Evolutionary conservation across 2,329 filamentous ascomycete genomes (phyloP).

Genomic region (Curvularia lunata): DNA sequence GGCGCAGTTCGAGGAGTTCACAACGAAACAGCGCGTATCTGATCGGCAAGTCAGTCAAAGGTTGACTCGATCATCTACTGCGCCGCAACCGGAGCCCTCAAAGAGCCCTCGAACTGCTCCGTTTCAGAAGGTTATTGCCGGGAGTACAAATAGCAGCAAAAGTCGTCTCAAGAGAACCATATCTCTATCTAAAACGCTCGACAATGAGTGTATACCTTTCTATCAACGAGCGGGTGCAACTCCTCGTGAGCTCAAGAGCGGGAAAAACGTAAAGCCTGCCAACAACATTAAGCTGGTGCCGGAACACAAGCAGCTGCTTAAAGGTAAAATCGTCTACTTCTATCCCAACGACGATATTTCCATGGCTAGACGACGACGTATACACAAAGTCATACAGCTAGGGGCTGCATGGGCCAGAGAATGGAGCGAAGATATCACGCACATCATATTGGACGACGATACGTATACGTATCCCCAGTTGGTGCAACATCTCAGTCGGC

Average conservation of each 20-base stretch:
- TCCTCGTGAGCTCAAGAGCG: slow-evolving; percentile 40
- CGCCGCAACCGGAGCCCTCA: slow-evolving; percentile 20
- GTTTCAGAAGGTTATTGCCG: slow-evolving; percentile 4
- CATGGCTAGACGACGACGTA: slow-evolving; percentile 70
- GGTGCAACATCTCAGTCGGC: slow-evolving; percentile 60
- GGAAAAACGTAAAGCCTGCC: slow-evolving; percentile 38
- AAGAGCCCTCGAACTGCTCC: slow-evolving; percentile 26
- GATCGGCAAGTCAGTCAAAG: slow-evolving; percentile 13
- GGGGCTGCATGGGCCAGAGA: slow-evolving; percentile 74
- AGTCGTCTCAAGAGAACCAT: slow-evolving; percentile 29
- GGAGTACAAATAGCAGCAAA: slow-evolving; percentile 4
- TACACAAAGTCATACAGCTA: slow-evolving; percentile 68
- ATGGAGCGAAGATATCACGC: slow-evolving; percentile 67
- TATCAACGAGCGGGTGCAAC: slow-evolving; percentile 36
- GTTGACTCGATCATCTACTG: slow-evolving; percentile 28
- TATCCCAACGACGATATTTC: slow-evolving; percentile 80
- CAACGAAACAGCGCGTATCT: slow-evolving; percentile 23
- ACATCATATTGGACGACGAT: slow-evolving; percentile 77
- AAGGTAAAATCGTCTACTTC: slow-evolving; percentile 60
- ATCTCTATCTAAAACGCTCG: slow-evolving; percentile 30
- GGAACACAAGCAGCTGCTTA: slow-evolving; percentile 44
- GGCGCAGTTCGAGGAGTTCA: slow-evolving; percentile 34
- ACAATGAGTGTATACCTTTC: slow-evolving; percentile 29
- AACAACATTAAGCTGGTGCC: slow-evolving; percentile 42
- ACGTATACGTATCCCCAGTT: slow-evolving; percentile 68